Conservation (phyloP, 2,329 filamentous ascomycete genomes). For the Botrytis fabae region DNA sequence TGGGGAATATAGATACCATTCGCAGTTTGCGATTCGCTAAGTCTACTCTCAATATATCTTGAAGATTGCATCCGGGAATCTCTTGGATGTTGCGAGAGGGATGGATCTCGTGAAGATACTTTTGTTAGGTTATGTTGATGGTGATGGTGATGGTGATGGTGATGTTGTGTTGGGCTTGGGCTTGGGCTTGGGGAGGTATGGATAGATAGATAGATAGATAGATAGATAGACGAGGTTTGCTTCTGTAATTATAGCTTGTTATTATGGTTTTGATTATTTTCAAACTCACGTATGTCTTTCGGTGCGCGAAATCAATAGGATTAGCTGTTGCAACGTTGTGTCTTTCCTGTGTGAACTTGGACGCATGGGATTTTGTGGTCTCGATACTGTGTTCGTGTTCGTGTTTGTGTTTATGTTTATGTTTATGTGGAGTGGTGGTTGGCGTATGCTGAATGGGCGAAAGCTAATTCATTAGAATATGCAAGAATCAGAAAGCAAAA, state of each 20-base stretch:
- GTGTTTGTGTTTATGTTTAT: neutral
- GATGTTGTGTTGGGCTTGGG: neutral
- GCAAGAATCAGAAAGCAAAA: neutral
- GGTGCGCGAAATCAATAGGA: neutral
- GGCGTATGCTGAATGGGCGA: neutral
- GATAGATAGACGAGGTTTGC: neutral
- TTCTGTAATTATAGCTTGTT: neutral
- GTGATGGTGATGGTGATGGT: no score
- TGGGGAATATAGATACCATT: neutral
- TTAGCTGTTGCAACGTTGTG: neutral
- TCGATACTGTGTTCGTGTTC: neutral
- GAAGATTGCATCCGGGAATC: neutral
- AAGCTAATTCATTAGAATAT: neutral
- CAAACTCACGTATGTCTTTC: no score
- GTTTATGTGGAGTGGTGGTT: neutral
- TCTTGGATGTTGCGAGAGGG: neutral
- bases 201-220: neutral
- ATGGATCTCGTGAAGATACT: neutral
- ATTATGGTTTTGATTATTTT: neutral
- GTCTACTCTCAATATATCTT: neutral
- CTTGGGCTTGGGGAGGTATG: no score
- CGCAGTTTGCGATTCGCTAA: neutral
- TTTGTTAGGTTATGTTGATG: neutral
- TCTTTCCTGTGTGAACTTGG: neutral
- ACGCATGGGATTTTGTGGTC: neutral